Conservation (phyloP, 164 flowering plant genomes). For the Vitis cinerea region DNA sequence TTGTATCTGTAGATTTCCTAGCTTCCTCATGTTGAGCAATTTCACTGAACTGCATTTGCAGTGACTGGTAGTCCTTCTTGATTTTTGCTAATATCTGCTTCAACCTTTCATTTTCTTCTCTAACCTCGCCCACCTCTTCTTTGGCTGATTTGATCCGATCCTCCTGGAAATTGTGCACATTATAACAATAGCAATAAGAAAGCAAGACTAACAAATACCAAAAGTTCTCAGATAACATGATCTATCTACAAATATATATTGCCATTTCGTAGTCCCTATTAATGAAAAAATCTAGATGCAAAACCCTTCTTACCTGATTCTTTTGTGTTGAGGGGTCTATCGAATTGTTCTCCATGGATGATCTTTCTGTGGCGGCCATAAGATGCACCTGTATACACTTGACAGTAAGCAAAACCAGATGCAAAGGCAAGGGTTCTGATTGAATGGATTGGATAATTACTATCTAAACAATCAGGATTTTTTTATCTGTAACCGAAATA, state of each 20-base stretch:
- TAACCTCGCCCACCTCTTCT: constrained; percentile 53
- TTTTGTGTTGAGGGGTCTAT: constrained; percentile 7
- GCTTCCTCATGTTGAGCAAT: constrained; percentile 32
- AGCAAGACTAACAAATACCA: too few relatives aligned
- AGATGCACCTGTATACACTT: constrained; percentile 1
- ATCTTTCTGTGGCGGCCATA: constrained; percentile 1
- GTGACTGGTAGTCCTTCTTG: constrained; percentile 49
- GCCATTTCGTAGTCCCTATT: neutral
- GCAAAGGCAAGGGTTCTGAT: too few relatives aligned
- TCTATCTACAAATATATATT: neutral
- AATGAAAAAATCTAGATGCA: neutral
- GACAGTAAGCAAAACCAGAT: neutral
- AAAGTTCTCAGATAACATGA: neutral
- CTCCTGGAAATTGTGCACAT: constrained; percentile 18
- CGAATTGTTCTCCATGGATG: constrained; percentile 1
- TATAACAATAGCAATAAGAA: too few relatives aligned
- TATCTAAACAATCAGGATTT: neutral
- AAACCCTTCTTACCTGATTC: constrained; percentile 10
- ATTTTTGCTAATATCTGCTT: constrained; percentile 38
- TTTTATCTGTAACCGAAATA: too few relatives aligned
- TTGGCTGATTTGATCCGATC: constrained; percentile 43
- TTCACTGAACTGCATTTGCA: constrained; percentile 39
- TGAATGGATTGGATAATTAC: neutral
- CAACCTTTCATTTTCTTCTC: constrained; percentile 58
- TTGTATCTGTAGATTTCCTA: constrained; percentile 17